These are phyloP conservation scores for Fusarium sp. DNA, from an alignment of 2,329 filamentous ascomycete species.

Conservation along the genomic window DNA sequence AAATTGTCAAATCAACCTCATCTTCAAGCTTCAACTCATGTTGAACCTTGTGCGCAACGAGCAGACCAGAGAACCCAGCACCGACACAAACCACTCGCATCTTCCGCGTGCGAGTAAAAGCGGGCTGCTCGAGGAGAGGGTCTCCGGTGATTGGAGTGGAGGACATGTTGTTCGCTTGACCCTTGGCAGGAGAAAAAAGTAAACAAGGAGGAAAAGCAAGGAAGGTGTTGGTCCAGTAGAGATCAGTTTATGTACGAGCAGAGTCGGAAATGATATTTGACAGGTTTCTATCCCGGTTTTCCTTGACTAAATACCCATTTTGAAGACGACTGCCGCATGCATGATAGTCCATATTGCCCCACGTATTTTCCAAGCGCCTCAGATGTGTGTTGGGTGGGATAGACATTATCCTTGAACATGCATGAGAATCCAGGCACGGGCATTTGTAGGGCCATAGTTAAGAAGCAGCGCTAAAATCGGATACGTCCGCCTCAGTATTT, in stretches of 20 bases:
- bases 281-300: not conserved
- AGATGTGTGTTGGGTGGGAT: not conserved
- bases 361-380: not conserved
- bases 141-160: not conserved
- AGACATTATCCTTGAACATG: no score
- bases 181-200: not conserved
- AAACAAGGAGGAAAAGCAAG: not conserved
- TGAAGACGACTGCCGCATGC: not conserved
- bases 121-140: slow-evolving; percentile 10
- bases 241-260: not conserved
- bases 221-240: not conserved
- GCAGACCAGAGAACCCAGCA: slow-evolving; percentile 6
- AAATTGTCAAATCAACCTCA: not conserved
- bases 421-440: not conserved
- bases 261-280: not conserved
- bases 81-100: slow-evolving; percentile 10
- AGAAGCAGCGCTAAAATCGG: not conserved
- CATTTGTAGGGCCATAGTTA: not conserved
- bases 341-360: not conserved
- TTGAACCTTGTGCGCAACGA: slow-evolving; percentile 13
- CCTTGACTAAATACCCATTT: not conserved
- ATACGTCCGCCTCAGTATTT: not conserved
- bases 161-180: not conserved
- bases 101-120: slow-evolving; percentile 5
- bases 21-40: slow-evolving; percentile 7